Percentiles rank a stretch among this genome's conserved stretches.
These are phyloP conservation scores for Fonsecaea multimorphosa DNA, from an alignment of 2,329 filamentous ascomycete species.

Conservation along the genomic window DNA sequence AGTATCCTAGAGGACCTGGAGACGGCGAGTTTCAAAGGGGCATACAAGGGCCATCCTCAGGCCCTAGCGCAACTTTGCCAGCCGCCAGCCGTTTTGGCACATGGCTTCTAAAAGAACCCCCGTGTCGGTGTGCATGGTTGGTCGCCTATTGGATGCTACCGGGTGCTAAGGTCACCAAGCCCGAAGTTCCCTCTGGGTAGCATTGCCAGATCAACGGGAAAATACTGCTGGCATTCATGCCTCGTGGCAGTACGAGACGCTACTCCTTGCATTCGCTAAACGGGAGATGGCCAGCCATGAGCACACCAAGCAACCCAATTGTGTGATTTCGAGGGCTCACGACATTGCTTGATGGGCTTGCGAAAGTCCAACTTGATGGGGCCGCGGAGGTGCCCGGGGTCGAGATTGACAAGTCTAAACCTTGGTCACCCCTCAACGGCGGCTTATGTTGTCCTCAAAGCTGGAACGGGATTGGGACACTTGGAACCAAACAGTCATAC, in stretches of 20 bases:
- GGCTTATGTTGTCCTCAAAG: conserved; percentile 12
- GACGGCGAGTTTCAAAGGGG: neutral
- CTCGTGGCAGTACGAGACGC: conserved; percentile 19
- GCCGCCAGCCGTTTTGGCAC: conserved; percentile 21
- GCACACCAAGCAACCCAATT: conserved; percentile 2
- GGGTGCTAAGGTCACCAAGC: neutral
- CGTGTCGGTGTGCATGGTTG: neutral
- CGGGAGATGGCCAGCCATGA: conserved; percentile 5
- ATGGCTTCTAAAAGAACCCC: conserved; percentile 9
- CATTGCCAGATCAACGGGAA: conserved; percentile 12
- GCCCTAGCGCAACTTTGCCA: neutral
- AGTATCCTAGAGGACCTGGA: conserved; percentile 15
- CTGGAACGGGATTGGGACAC: conserved; percentile 4
- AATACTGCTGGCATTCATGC: neutral
- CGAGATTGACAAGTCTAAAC: conserved; percentile 18
- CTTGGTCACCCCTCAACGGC: conserved; percentile 8
- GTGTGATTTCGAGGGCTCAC: neutral
- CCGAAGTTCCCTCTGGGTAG: conserved; percentile 2
- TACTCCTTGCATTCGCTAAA: neutral
- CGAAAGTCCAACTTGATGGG: conserved; percentile 11
- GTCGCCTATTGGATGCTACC: conserved; percentile 7
- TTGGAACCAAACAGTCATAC: neutral
- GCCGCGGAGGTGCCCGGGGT: conserved; percentile 31
- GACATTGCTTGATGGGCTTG: conserved; percentile 4
- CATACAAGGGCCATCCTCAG: neutral